Evolutionary conservation across 2,329 filamentous ascomycete species (phyloP).

Genomic region (Pseudogymnoascus sp.): DNA sequence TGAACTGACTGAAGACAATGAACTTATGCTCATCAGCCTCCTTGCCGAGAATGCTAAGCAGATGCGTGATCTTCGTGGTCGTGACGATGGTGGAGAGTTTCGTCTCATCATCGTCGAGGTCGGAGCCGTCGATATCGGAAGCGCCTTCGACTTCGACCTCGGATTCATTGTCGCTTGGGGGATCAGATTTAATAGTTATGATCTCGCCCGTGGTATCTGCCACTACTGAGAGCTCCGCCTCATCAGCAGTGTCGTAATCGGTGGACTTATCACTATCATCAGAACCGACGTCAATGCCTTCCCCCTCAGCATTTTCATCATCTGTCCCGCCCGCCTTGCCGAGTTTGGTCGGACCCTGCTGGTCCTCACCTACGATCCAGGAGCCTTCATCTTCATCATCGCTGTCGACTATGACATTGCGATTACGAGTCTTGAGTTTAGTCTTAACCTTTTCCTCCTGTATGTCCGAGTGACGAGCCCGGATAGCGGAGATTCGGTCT

Average conservation of each 20-base stretch:
- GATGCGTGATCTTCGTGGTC: slow-evolving; percentile 87
- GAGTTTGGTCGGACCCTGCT: slow-evolving; percentile 54
- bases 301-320: slow-evolving; percentile 82
- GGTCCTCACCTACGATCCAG: slow-evolving; percentile 69
- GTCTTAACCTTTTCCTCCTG: slow-evolving; percentile 12
- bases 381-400: slow-evolving; percentile 62
- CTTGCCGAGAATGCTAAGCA: slow-evolving; percentile 71
- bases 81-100: slow-evolving; percentile 49
- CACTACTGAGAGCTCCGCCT: neutral
- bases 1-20: slow-evolving; percentile 98
- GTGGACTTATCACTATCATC: slow-evolving; percentile 41
- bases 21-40: slow-evolving; percentile 85
- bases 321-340: slow-evolving; percentile 78
- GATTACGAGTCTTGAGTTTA: slow-evolving; percentile 44
- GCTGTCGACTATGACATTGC: slow-evolving; percentile 57
- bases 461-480: slow-evolving; percentile 29
- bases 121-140: slow-evolving; percentile 28
- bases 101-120: slow-evolving; percentile 34
- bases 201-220: neutral
- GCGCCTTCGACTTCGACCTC: slow-evolving; percentile 39
- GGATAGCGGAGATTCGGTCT: slow-evolving; percentile 22
- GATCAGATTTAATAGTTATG: slow-evolving; percentile 16
- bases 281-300: slow-evolving; percentile 69
- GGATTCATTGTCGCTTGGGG: slow-evolving; percentile 30
- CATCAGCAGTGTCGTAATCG: slow-evolving; percentile 18